A percentile compares a stretch with the other conserved stretches of the same genome.
Evolutionary conservation across 2,329 filamentous ascomycete genomes (phyloP).

Genomic region (Claviceps pazoutovae): DNA sequence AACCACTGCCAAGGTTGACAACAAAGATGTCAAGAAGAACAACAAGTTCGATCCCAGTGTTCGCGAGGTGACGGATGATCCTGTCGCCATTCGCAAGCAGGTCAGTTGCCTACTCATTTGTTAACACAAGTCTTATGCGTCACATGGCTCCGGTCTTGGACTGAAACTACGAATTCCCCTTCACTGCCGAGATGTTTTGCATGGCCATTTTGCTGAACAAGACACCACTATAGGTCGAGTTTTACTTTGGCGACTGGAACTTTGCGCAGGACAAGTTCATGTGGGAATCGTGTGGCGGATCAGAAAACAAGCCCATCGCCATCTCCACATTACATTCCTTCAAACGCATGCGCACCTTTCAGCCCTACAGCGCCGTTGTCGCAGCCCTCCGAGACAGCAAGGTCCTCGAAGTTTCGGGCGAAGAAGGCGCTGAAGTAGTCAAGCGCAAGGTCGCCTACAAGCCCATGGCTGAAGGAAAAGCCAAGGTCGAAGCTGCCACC

Average conservation of each 20-base stretch:
- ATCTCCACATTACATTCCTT: slow-evolving; percentile 71
- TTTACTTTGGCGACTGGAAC: slow-evolving; percentile 91
- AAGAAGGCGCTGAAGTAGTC: slow-evolving; percentile 56
- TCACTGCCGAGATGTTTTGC: neutral
- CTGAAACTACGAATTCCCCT: neutral
- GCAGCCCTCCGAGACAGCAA: slow-evolving; percentile 68
- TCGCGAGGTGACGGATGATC: slow-evolving; percentile 60
- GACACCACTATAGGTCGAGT: slow-evolving; percentile 59
- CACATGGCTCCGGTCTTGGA: neutral
- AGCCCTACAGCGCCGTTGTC: slow-evolving; percentile 72
- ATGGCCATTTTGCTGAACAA: neutral
- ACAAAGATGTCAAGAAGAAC: slow-evolving; percentile 35
- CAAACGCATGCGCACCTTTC: slow-evolving; percentile 92
- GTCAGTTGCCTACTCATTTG: slow-evolving; percentile 27
- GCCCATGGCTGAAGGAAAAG: slow-evolving; percentile 42
- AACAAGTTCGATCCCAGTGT: slow-evolving; percentile 57
- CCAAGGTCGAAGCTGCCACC: slow-evolving; percentile 56
- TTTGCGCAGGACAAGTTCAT: slow-evolving; percentile 81
- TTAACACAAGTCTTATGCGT: neutral
- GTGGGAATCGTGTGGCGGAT: slow-evolving; percentile 62
- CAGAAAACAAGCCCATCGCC: slow-evolving; percentile 67
- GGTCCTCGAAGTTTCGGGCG: slow-evolving; percentile 58
- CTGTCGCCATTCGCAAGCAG: slow-evolving; percentile 69
- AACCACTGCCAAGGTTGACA: slow-evolving; percentile 28
- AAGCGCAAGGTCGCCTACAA: slow-evolving; percentile 64